Percentiles rank a stretch among this genome's conserved stretches.
phyloP scores from a whole-genome alignment of 2,329 filamentous ascomycete genomes.

The Fusarium decemcellulare region DNA sequence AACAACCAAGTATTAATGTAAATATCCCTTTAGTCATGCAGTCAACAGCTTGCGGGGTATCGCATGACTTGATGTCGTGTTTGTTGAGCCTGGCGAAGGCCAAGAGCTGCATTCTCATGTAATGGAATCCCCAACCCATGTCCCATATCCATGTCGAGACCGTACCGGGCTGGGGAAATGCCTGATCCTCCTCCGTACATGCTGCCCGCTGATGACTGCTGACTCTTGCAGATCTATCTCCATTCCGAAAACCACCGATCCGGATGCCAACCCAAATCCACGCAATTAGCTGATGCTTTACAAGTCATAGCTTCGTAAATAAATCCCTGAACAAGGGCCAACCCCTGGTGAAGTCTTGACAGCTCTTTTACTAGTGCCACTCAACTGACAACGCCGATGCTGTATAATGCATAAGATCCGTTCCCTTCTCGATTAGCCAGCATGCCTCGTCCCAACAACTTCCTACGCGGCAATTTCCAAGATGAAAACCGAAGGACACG shows the following conservation, averaged over 20 bases:
- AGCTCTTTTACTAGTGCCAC: constrained; percentile 20
- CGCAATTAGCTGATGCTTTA: neutral
- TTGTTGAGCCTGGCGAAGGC: constrained; percentile 21
- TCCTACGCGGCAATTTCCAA: constrained; percentile 8
- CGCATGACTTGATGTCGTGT: constrained; percentile 38
- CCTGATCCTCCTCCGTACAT: constrained; percentile 15
- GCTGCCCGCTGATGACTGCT: neutral
- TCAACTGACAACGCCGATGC: constrained; percentile 52
- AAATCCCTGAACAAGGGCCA: constrained; percentile 12
- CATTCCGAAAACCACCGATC: constrained; percentile 9
- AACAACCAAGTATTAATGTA: constrained; percentile 18
- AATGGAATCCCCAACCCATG: constrained; percentile 41
- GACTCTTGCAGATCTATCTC: neutral
- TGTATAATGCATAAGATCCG: constrained; percentile 46
- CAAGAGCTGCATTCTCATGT: constrained; percentile 47
- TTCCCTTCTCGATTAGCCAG: constrained; percentile 17
- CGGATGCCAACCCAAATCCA: neutral
- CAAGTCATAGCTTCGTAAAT: constrained; percentile 39
- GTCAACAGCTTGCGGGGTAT: constrained; percentile 40
- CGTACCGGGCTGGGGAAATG: constrained; percentile 16
- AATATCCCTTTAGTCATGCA: constrained; percentile 22
- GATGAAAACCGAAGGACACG: neutral
- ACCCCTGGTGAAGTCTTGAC: constrained; percentile 2
- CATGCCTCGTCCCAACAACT: constrained; percentile 26
- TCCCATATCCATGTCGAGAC: constrained; percentile 28